Conservation (phyloP, 768 basidiomycete species). For the Lactarius psammicola region DNA sequence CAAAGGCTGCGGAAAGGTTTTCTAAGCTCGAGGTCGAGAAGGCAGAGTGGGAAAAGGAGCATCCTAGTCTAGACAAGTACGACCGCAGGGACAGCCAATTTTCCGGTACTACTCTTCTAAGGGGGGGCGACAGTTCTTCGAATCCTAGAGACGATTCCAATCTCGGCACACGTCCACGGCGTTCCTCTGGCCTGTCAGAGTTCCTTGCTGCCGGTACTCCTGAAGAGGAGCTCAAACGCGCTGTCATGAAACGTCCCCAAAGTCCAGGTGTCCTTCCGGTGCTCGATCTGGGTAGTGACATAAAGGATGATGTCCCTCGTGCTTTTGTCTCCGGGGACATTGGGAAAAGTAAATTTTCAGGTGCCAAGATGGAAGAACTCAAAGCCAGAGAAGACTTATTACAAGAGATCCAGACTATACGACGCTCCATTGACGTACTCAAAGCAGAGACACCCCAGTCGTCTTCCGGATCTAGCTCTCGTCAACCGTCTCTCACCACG, state of each 20-base stretch:
- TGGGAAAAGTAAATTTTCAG: conserved; percentile 34
- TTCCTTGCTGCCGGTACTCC: conserved; percentile 61
- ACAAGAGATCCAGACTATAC: conserved; percentile 75
- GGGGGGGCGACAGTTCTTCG: conserved; percentile 42
- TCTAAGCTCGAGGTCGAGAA: conserved; percentile 64
- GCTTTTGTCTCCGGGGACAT: conserved; percentile 53
- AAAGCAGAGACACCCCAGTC: conserved; percentile 66
- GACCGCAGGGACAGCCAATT: conserved; percentile 61
- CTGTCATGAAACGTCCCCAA: conserved; percentile 46
- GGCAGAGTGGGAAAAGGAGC: conserved; percentile 84
- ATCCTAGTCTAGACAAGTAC: conserved; percentile 62
- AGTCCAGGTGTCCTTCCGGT: conserved; percentile 59
- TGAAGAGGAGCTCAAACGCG: conserved; percentile 59
- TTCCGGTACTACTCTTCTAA: conserved; percentile 66
- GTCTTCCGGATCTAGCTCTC: conserved; percentile 54
- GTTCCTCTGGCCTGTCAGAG: conserved; percentile 69
- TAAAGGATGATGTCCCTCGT: conserved; percentile 71
- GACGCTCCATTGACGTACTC: conserved; percentile 73
- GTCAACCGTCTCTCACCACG: conserved; percentile 63
- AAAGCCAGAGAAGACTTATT: conserved; percentile 70
- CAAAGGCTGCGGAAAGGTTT: conserved; percentile 69
- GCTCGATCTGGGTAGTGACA: conserved; percentile 71
- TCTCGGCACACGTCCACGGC: conserved; percentile 55
- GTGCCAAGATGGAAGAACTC: conserved; percentile 47
- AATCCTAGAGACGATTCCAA: conserved; percentile 53